Evolutionary conservation across 495 filamentous ascomycete genomes (phyloP).

Genomic region (Talaromyces wortmannii): DNA sequence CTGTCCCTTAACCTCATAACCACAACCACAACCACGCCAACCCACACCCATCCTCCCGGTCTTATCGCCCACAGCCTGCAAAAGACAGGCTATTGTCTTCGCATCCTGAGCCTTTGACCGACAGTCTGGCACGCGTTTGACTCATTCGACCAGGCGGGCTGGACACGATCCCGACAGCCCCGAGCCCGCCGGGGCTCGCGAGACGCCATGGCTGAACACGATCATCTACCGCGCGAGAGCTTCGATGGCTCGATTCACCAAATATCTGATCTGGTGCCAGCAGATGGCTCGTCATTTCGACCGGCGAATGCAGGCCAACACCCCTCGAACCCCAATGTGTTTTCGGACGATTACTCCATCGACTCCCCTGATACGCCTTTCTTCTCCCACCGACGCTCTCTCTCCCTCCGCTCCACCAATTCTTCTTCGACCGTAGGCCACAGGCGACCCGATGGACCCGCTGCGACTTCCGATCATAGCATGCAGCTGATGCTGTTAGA

Average conservation of each 20-base stretch:
- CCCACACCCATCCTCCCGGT: too few species aligned
- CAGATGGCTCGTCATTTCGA: conserved; percentile 26
- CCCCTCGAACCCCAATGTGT: conserved; percentile 40
- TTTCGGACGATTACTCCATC: conserved; percentile 47
- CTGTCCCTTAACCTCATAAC: too few species aligned
- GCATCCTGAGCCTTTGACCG: too few species aligned
- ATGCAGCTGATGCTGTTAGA: background rate
- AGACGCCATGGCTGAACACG: conserved; percentile 37
- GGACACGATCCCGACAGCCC: conserved; percentile 16
- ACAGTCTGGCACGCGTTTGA: too few species aligned
- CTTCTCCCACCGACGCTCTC: conserved; percentile 18
- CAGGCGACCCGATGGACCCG: background rate
- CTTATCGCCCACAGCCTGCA: too few species aligned
- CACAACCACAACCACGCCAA: too few species aligned
- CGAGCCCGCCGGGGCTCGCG: conserved; percentile 39
- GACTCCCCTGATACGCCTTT: conserved; percentile 13
- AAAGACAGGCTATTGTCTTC: too few species aligned
- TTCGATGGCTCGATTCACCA: conserved; percentile 32
- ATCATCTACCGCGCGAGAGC: conserved; percentile 26
- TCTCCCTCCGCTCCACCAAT: conserved; percentile 29
- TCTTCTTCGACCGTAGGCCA: conserved; percentile 4
- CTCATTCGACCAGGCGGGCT: background rate
- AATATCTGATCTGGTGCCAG: conserved; percentile 26
- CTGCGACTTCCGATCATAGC: background rate
- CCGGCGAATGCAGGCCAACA: conserved; percentile 18